Percentiles rank a stretch among this genome's conserved stretches.
Evolutionary conservation across 2,329 filamentous ascomycete genomes (phyloP).

Genomic region (Emydomyces testavorans): DNA sequence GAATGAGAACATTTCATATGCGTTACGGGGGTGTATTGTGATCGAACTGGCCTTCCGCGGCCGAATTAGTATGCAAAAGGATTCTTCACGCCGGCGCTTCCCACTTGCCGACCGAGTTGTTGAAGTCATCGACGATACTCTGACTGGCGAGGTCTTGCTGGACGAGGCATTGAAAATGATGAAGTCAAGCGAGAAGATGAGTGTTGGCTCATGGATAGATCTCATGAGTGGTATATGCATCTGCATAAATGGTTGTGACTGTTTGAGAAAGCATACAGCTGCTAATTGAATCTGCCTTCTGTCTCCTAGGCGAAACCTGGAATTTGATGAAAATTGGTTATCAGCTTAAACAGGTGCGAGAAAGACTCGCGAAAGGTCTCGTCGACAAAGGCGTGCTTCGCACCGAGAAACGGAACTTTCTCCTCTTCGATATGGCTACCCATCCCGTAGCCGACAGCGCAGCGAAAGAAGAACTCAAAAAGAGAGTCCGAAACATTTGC

Average conservation of each 20-base stretch:
- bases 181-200: slow-evolving; percentile 99
- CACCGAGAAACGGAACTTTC: slow-evolving; percentile 98
- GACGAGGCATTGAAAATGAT: slow-evolving; percentile 99
- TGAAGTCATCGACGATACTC: slow-evolving; percentile 90
- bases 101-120: slow-evolving; percentile 86
- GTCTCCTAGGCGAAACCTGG: slow-evolving; percentile 78
- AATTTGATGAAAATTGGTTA: slow-evolving; percentile 99
- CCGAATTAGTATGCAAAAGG: slow-evolving; percentile 96
- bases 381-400: slow-evolving; percentile 98
- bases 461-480: slow-evolving; percentile 93
- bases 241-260: slow-evolving; percentile 7
- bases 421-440: slow-evolving; percentile 99
- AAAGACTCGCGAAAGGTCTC: slow-evolving; percentile 89
- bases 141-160: slow-evolving; percentile 91
- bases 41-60: slow-evolving; percentile 93
- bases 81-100: slow-evolving; percentile 80
- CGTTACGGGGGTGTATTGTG: slow-evolving; percentile 92
- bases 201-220: slow-evolving; percentile 97
- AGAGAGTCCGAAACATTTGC: slow-evolving; percentile 81
- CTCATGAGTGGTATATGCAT: slow-evolving; percentile 75
- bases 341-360: slow-evolving; percentile 96
- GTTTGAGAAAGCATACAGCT: neutral
- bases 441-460: slow-evolving; percentile 93
- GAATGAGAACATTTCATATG: slow-evolving; percentile 99
- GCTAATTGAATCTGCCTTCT: slow-evolving; percentile 12